phyloP scores from a whole-genome alignment of 2,329 filamentous ascomycete genomes.

The Sporothrix phasma region DNA sequence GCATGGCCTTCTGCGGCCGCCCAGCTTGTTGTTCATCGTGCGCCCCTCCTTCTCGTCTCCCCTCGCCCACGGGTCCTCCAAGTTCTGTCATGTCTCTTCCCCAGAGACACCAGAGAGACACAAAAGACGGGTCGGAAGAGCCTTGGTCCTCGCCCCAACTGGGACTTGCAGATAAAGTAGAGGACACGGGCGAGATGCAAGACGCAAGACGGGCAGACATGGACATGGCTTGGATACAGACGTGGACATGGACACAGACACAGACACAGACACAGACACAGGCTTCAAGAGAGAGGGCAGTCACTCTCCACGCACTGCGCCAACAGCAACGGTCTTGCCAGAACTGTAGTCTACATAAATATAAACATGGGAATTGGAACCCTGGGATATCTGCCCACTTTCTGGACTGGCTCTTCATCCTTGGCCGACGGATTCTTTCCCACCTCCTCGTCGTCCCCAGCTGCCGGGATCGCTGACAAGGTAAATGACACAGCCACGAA shows the following conservation, averaged over 20 bases:
- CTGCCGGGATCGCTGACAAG: not conserved
- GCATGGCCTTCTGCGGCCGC: not conserved
- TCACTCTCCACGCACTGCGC: no score
- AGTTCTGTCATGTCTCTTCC: not conserved
- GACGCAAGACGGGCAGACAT: not conserved
- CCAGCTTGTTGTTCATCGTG: not conserved
- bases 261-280: not conserved
- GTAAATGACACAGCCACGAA: not conserved
- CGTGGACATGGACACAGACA: no score
- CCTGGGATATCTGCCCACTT: not conserved
- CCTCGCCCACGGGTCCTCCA: not conserved
- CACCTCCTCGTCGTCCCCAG: not conserved
- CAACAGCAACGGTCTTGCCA: no score
- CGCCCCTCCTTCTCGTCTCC: not conserved
- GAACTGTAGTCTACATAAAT: no score
- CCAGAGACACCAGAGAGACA: no score
- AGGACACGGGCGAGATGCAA: not conserved
- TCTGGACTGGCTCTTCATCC: not conserved
- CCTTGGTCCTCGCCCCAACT: not conserved
- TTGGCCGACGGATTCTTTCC: not conserved
- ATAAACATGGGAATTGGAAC: no score
- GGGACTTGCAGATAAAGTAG: not conserved
- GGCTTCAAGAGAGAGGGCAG: no score
- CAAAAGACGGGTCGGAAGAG: not conserved
- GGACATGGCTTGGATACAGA: not conserved